Evolutionary conservation across 2,329 filamentous ascomycete genomes (phyloP).

Genomic region (Diplodia seriata): DNA sequence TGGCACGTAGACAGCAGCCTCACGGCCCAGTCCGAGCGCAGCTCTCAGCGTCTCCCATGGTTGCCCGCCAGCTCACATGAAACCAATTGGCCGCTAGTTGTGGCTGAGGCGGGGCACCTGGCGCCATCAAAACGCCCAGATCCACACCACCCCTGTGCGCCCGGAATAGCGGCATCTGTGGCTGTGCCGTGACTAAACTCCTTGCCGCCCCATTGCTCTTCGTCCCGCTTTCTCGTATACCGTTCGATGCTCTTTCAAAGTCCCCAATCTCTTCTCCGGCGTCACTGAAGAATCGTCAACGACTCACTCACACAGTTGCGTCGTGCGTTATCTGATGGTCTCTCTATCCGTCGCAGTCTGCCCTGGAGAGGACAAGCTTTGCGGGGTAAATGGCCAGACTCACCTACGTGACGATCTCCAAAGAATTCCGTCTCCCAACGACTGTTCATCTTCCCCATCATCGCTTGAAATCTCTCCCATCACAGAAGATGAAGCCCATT

Average conservation of each 20-base stretch:
- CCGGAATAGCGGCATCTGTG: constrained; percentile 18
- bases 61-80: constrained; percentile 22
- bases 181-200: constrained; percentile 7
- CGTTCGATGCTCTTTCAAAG: too few species aligned
- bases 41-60: constrained; percentile 6
- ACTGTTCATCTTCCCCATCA: too few species aligned
- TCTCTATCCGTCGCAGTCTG: not conserved
- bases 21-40: not conserved
- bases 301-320: too few species aligned
- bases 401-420: not conserved
- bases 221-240: too few species aligned
- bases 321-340: too few species aligned
- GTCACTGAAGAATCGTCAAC: too few species aligned
- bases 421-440: not conserved
- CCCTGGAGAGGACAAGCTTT: not conserved
- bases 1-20: not conserved
- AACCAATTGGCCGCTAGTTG: constrained; percentile 18
- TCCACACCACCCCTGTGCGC: not conserved
- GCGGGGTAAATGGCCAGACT: not conserved
- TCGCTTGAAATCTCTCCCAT: too few species aligned
- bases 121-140: constrained; percentile 7
- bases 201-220: not conserved
- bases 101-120: constrained; percentile 15
- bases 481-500: not conserved
- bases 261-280: too few species aligned